Evolutionary conservation across 257 asterid species (phyloP).

Genomic region (Cordia subcordata): DNA sequence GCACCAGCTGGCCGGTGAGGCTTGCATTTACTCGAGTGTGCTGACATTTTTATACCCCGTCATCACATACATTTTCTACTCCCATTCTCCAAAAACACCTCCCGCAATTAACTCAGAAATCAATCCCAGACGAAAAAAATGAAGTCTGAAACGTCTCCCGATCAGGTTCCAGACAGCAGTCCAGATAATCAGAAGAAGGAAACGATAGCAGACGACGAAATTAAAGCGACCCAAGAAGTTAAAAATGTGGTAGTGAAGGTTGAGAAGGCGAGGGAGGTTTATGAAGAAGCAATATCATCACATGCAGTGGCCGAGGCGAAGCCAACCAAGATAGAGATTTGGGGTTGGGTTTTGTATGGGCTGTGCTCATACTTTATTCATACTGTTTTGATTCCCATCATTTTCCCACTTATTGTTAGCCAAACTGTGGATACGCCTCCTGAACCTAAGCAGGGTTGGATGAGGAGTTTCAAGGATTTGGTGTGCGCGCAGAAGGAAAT

Average conservation of each 20-base stretch:
- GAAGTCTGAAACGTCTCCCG: neutral
- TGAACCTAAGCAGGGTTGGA: constrained; percentile 58
- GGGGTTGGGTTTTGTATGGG: constrained; percentile 73
- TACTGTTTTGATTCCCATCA: constrained; percentile 66
- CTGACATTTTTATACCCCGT: neutral
- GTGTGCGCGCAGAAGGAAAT: constrained; percentile 48
- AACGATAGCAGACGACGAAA: constrained; percentile 19
- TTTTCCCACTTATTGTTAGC: constrained; percentile 73
- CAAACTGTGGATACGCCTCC: constrained; percentile 57
- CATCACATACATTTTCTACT: too few species aligned
- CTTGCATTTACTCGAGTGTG: too few species aligned
- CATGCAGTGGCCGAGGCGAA: constrained; percentile 46
- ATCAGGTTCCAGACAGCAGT: neutral
- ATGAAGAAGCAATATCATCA: too few species aligned
- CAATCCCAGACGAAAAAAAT: too few species aligned
- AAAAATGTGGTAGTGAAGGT: constrained; percentile 40
- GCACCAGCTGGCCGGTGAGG: too few species aligned
- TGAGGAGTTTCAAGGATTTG: constrained; percentile 45
- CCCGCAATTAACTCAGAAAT: too few species aligned
- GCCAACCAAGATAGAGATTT: constrained; percentile 58
- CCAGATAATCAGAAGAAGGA: too few species aligned
- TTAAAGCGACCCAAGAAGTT: constrained; percentile 31
- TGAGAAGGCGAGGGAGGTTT: constrained; percentile 36
- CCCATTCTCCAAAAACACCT: too few species aligned
- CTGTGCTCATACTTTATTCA: constrained; percentile 75